Conservation (phyloP, 192 early-diverging fungal genomes). For the Dissophora ornata region DNA sequence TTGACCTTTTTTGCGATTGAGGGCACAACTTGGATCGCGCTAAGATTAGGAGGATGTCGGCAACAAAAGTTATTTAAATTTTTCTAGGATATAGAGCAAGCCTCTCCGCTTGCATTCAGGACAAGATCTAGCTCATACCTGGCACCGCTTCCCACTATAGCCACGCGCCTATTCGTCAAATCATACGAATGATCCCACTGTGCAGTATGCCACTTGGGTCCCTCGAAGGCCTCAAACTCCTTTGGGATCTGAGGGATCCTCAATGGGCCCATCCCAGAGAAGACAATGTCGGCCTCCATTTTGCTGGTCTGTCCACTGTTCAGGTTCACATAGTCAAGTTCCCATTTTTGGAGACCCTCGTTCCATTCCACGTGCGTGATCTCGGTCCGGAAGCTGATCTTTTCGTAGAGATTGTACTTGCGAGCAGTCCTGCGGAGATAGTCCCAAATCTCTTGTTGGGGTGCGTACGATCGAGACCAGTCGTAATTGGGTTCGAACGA, state of each 20-base stretch:
- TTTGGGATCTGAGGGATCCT: conserved; percentile 57
- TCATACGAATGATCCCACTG: conserved; percentile 50
- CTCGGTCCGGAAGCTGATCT: conserved; percentile 55
- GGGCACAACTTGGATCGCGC: conserved; percentile 50
- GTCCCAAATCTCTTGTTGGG: conserved; percentile 56
- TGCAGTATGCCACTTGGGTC: conserved; percentile 42
- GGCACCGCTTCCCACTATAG: conserved; percentile 34
- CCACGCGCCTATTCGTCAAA: conserved; percentile 30
- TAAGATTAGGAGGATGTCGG: too few relatives aligned
- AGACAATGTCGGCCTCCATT: conserved; percentile 36
- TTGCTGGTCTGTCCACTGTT: conserved; percentile 14
- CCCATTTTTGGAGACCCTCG: conserved; percentile 50
- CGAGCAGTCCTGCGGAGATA: conserved; percentile 48
- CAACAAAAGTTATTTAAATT: too few relatives aligned
- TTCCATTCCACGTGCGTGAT: conserved; percentile 49
- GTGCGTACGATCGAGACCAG: conserved; percentile 49
- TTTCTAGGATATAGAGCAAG: background rate
- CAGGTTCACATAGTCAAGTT: conserved; percentile 10
- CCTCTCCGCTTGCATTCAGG: background rate
- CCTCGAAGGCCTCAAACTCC: conserved; percentile 53
- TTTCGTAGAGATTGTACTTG: conserved; percentile 53
- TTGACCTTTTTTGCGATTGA: conserved; percentile 39
- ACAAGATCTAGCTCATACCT: conserved; percentile 26
- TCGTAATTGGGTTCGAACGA: conserved; percentile 57
- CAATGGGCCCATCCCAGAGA: conserved; percentile 61